Percentiles rank a stretch among this genome's conserved stretches.
Evolutionary conservation across 176 grass and related monocot genomes (phyloP).

Genomic region (Rhynchospora pubera): DNA sequence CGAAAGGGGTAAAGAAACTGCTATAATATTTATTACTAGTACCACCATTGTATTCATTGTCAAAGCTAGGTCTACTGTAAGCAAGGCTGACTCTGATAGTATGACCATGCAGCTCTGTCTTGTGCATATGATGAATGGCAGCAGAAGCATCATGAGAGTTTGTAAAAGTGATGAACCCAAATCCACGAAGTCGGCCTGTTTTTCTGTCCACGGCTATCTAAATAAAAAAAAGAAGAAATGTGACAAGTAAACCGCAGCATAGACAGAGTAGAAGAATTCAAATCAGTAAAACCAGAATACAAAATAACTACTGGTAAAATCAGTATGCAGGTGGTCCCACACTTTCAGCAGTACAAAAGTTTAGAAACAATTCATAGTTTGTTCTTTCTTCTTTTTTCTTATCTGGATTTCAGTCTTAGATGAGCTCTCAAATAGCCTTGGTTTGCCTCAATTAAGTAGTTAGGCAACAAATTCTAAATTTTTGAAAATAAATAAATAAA

Average conservation of each 20-base stretch:
- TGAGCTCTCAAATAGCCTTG: background rate
- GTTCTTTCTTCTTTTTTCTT: too few relatives aligned
- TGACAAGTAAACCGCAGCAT: conserved; percentile 3
- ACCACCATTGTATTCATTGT: conserved; percentile 41
- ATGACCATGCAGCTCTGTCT: conserved; percentile 49
- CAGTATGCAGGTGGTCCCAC: background rate
- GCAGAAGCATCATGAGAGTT: conserved; percentile 44
- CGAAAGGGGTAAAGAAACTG: background rate
- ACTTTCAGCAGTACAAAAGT: background rate
- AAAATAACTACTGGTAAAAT: background rate
- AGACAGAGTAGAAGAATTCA: background rate
- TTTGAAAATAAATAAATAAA: background rate
- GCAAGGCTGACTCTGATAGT: conserved; percentile 70
- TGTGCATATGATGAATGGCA: conserved; percentile 73
- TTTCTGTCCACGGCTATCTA: conserved; percentile 74
- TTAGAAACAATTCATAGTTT: background rate
- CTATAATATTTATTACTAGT: background rate
- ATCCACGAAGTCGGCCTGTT: conserved; percentile 64
- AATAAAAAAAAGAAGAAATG: conserved; percentile 14
- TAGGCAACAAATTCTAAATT: background rate
- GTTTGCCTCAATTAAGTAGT: background rate
- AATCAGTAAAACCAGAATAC: background rate
- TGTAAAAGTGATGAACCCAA: conserved; percentile 79
- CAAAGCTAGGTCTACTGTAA: conserved; percentile 57
- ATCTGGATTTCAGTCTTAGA: background rate